phyloP scores from a whole-genome alignment of 2,329 filamentous ascomycete species.

The Xylariaceae sp. region DNA sequence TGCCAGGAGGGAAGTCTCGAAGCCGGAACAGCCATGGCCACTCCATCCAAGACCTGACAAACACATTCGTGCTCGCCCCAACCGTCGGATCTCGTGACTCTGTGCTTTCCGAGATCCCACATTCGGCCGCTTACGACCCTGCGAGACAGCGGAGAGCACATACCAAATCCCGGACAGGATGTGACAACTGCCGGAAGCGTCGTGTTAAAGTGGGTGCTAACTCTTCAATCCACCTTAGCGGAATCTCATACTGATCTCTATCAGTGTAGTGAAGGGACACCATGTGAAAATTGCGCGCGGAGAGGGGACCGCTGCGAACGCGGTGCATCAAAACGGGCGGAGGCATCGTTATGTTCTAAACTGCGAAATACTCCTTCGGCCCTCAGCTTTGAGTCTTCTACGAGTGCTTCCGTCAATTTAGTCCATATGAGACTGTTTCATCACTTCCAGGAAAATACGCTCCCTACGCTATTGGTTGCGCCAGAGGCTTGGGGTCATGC shows the following conservation, averaged over 20 bases:
- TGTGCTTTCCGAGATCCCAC: constrained; percentile 18
- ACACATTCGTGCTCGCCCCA: constrained; percentile 19
- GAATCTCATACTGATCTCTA: not conserved
- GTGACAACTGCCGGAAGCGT: constrained; percentile 22
- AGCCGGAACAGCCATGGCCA: not conserved
- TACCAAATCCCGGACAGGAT: constrained; percentile 20
- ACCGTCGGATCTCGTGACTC: not conserved
- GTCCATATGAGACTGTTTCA: constrained; percentile 21
- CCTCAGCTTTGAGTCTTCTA: not conserved
- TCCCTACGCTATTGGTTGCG: constrained; percentile 17
- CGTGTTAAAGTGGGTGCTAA: constrained; percentile 20
- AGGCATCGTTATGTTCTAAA: not conserved
- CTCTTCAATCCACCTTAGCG: not conserved
- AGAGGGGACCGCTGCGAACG: constrained; percentile 20
- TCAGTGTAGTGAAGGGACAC: constrained; percentile 21
- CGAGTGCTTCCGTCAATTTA: constrained; percentile 12
- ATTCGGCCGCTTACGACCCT: constrained; percentile 14
- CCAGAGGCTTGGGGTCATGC: constrained; percentile 15
- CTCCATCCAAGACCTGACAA: constrained; percentile 12
- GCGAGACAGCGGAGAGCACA: constrained; percentile 17
- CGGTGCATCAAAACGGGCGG: not conserved
- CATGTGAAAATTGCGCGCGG: constrained; percentile 18
- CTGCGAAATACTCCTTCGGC: not conserved
- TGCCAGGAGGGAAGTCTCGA: not conserved
- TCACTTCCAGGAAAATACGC: constrained; percentile 21